These are phyloP conservation scores for Tetrapyrgos nigripes DNA, from an alignment of 1,284 basidiomycete species.

Conservation along the genomic window DNA sequence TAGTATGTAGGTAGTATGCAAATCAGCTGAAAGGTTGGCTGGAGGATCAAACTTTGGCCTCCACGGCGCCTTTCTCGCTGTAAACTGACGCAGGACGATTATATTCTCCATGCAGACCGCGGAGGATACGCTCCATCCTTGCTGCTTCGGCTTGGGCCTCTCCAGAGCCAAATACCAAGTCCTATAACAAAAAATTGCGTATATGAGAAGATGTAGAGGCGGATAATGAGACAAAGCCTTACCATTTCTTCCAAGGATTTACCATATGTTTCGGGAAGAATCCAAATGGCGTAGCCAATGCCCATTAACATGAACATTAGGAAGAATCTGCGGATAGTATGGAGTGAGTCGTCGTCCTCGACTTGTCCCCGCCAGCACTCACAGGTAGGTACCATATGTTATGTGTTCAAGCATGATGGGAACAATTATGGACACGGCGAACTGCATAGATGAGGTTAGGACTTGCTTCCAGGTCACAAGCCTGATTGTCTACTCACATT, in stretches of 20 bases:
- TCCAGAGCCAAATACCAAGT: conserved; percentile 28
- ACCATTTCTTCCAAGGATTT: conserved; percentile 33
- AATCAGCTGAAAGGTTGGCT: too few relatives aligned
- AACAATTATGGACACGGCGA: conserved; percentile 27
- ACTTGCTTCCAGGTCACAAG: not conserved
- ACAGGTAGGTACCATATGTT: conserved; percentile 31
- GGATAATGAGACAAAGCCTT: not conserved
- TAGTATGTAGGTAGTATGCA: too few relatives aligned
- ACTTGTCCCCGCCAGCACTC: not conserved
- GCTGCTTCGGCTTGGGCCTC: conserved; percentile 25
- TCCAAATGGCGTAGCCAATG: conserved; percentile 28
- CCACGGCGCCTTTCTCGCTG: conserved; percentile 1
- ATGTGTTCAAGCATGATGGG: conserved; percentile 28
- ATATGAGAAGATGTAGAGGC: not conserved
- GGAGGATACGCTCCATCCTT: conserved; percentile 26
- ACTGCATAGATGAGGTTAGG: conserved; percentile 15
- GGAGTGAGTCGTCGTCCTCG: not conserved
- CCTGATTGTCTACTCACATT: conserved; percentile 17
- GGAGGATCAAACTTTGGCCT: too few relatives aligned
- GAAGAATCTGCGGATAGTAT: conserved; percentile 21
- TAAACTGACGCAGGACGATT: not conserved
- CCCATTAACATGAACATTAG: conserved; percentile 32
- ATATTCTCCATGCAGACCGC: conserved; percentile 10
- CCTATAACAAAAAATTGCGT: conserved; percentile 11
- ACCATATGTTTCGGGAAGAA: conserved; percentile 30